phyloP scores from a whole-genome alignment of 129 eudicot species.

The Helianthus annuus region HanXRQr2.0-SUNRISE NC_035445.2:114483137-114483636 shows the following conservation, averaged over 20 bases:
- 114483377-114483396: conserved; percentile 95
- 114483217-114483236: neutral
- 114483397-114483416: conserved; percentile 98
- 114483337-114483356: conserved; percentile 89
- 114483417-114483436: conserved; percentile 99
- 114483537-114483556: conserved; percentile 99
- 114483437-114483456: conserved; percentile 17
- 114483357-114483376: conserved; percentile 90
- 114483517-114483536: conserved; percentile 63
- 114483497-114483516: neutral
- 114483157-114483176: conserved; percentile 96
- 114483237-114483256: conserved; percentile 42
- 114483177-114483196: conserved; percentile 74
- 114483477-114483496: neutral
- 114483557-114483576: conserved; percentile 98
- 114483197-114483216: conserved; percentile 77
- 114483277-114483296: too few species aligned
- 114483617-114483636: neutral
- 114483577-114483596: conserved; percentile 95
- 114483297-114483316: too few species aligned
- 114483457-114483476: neutral
- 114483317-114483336: neutral
- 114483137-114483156: conserved; percentile 97
- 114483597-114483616: conserved; percentile 93
- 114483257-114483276: neutral